Evolutionary conservation across 495 filamentous ascomycete genomes (phyloP), one percentile per base, ranked within the genome.

Genomic region (Daldinia bambusicola): DNA sequence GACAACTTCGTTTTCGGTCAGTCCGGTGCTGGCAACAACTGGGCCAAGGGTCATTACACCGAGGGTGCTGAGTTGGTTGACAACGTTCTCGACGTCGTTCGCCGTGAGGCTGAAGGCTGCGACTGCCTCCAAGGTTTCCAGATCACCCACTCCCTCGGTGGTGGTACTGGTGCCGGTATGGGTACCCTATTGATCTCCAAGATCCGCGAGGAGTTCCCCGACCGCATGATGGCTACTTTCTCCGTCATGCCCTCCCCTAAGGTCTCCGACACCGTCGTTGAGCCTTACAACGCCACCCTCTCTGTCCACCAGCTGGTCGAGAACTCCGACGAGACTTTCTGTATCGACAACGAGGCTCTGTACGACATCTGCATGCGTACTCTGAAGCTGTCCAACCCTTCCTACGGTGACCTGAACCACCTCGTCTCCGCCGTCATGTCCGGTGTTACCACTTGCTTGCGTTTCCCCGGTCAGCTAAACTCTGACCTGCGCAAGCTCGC

Each of bases 241-340:
- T 99, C 95, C 79, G 95, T 99, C 77, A 90, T 99, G 56, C 95
- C 95, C 71, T 98, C 95, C n/a, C 95, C 95, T 79, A 99, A 98
- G 90, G 95, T 99, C 75, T 98, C 96, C 70, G 95, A 99, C 80
- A 99, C 95, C 82, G 95, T 99, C 77, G 95, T 99, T 80, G 95
- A 99, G 88, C 95, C 95, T 68, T 99, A 99, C 90, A 99, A 99
- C 84, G 95, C 95, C 77, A 99, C 95, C 76, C 92, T 99, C 71
- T 99, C 95, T 77, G 88, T 99, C 70, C 95, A 99, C 86, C 95
- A 99, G 88, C 89, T 99, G 72, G 96, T 99, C 80, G 95, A 99
- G 90, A 97, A 99, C 90, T 98, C 96, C 56, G 95, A 99, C 80
- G 95, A 98, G 92, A 99, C 95, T 81, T 99, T 99, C 92, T 99